Evolutionary conservation across 2,329 filamentous ascomycete species (phyloP), one percentile per base, ranked within the genome.

Genomic region (Rhinocladiella mackenziei): DNA sequence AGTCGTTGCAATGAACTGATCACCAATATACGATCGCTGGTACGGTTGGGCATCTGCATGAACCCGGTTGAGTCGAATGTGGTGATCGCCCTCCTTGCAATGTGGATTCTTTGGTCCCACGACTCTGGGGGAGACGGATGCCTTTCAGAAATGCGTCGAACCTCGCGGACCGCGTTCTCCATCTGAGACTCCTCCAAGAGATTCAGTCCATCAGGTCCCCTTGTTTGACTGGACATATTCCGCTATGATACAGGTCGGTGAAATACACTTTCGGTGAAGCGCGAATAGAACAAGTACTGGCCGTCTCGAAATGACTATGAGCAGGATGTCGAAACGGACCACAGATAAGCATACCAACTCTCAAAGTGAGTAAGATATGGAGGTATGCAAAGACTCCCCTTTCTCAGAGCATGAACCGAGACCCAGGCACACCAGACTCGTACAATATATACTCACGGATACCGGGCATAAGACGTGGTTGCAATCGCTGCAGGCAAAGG

Each of bases 1-100:
- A 75, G 67, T 29, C 65, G 62, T 51, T 78, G 75, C 20, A 77
- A 36, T 9, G 39, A 26, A 7, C 28, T 33, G 17, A 55, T 39
- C 22, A 55, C 42, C 20, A 43, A 45, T 17, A 35, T 39, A 7
- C 43, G 53, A 22, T 53, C 50, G 3, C 18, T 15, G 10, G 19
- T 30, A 15, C 39, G 20, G 22, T 50, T 41, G 9, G 41, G 46
- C 22, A 41, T 25, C 18, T 41, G 32, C 17, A 49, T 31, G 23
- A 47, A 45, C 4, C 43, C 43, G 9, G 43, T 45, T 1, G 25
- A 17, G 17, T 55, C 43, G 18, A 55, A 34, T 6, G 35, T 47
- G 13, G 33, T 30, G 8, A 52, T 49, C 7, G 45, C 50, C 23
- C 29, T 39, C 15, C 50, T 43, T 5, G 45, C 50, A n/a, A 35